Evolutionary conservation across 805 yeast species (phyloP).

Genomic region (Diddensiella transvaalensis): DNA sequence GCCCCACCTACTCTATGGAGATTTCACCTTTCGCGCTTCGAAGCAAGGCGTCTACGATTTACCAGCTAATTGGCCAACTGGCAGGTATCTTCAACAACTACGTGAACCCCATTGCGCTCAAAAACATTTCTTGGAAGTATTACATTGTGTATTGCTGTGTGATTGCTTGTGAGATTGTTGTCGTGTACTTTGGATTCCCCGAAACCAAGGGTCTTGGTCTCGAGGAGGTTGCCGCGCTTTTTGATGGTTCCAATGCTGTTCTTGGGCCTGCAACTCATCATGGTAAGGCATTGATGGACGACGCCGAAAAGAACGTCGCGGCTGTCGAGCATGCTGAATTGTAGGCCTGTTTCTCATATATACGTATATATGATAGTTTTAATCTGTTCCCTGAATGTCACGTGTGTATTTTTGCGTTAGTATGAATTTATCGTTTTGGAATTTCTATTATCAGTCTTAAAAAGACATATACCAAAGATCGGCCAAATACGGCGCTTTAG

Average conservation of each 20-base stretch:
- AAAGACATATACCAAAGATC: too few relatives aligned
- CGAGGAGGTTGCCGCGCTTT: slow-evolving; percentile 43
- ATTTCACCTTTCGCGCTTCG: slow-evolving; percentile 31
- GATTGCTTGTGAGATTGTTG: slow-evolving; percentile 29
- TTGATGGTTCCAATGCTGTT: slow-evolving; percentile 31
- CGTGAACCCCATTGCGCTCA: slow-evolving; percentile 41
- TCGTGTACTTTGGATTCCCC: slow-evolving; percentile 37
- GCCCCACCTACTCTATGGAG: slow-evolving; percentile 14
- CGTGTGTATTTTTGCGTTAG: too few relatives aligned
- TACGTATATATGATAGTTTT: too few relatives aligned
- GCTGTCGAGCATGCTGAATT: not conserved
- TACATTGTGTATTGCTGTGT: slow-evolving; percentile 35
- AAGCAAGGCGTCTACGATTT: slow-evolving; percentile 53
- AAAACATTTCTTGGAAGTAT: slow-evolving; percentile 40
- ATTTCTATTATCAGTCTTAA: too few relatives aligned
- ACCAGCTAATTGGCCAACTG: slow-evolving; percentile 1
- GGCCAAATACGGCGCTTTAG: too few relatives aligned
- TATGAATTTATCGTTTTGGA: too few relatives aligned
- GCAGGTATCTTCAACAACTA: slow-evolving; percentile 28
- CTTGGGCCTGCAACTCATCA: not conserved
- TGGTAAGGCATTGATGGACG: not conserved
- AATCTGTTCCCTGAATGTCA: too few relatives aligned
- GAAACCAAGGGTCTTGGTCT: slow-evolving; percentile 44
- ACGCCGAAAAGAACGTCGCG: not conserved
- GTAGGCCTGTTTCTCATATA: too few relatives aligned